These are phyloP conservation scores for Aotearoamyces nothofagi DNA, from an alignment of 2,329 filamentous ascomycete species.

Conservation along the genomic window DNA sequence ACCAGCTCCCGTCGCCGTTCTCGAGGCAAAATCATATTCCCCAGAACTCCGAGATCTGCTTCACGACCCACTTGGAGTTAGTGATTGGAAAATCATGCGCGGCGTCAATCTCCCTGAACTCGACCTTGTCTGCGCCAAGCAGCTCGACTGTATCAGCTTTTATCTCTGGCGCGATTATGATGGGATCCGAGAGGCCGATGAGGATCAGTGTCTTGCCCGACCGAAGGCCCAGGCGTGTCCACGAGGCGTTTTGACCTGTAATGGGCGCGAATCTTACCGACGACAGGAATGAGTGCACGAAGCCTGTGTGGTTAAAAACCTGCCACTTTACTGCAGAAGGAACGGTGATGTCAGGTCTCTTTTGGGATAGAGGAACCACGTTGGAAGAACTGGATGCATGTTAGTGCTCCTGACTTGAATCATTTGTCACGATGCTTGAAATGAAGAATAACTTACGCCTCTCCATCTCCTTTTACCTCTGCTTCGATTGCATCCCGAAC, in stretches of 20 bases:
- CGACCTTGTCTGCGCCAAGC: slow-evolving; percentile 24
- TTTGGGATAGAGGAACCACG: slow-evolving; percentile 7
- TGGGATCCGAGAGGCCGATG: slow-evolving; percentile 29
- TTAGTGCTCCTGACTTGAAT: neutral
- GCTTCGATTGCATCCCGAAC: neutral
- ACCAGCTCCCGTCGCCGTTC: too few relatives aligned
- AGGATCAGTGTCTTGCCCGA: slow-evolving; percentile 32
- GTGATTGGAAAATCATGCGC: slow-evolving; percentile 50
- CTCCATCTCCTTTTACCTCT: slow-evolving; percentile 7
- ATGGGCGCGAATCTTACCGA: slow-evolving; percentile 38
- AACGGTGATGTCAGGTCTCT: slow-evolving; percentile 9
- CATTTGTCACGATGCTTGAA: neutral
- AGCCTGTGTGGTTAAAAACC: slow-evolving; percentile 37
- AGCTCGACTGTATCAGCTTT: slow-evolving; percentile 9
- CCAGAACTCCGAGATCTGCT: too few relatives aligned
- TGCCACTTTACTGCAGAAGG: slow-evolving; percentile 36
- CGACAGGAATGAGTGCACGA: slow-evolving; percentile 44
- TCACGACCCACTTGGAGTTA: too few relatives aligned
- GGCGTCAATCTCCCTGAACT: slow-evolving; percentile 35
- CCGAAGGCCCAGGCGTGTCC: slow-evolving; percentile 26
- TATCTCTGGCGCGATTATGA: slow-evolving; percentile 31
- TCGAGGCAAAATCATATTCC: too few relatives aligned
- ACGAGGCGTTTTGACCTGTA: slow-evolving; percentile 33
- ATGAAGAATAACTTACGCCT: slow-evolving; percentile 7
- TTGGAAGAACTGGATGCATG: slow-evolving; percentile 3